Percentiles rank a stretch among this genome's conserved stretches.
Evolutionary conservation across 2,329 filamentous ascomycete species (phyloP).

Genomic region (Lomentospora prolificans): DNA sequence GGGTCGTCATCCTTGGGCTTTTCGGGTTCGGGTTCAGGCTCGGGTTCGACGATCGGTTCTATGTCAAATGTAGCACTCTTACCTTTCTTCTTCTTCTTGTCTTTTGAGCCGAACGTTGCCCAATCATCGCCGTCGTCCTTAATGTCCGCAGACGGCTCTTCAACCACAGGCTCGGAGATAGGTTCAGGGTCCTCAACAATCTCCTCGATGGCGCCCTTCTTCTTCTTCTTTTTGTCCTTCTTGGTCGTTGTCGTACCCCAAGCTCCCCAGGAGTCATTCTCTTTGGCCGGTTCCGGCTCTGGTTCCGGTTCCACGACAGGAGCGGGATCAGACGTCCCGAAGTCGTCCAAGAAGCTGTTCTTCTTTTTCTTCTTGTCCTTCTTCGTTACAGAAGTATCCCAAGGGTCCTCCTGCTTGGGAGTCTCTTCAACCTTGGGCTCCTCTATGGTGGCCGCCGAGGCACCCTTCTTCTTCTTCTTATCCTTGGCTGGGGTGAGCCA

Average conservation of each 20-base stretch:
- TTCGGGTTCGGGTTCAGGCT: slow-evolving; percentile 13
- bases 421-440: slow-evolving; percentile 18
- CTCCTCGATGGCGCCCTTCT: slow-evolving; percentile 9
- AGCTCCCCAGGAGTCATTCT: slow-evolving; percentile 21
- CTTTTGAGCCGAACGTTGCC: not conserved
- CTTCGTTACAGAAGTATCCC: slow-evolving; percentile 20
- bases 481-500: slow-evolving; percentile 17
- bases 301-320: slow-evolving; percentile 12
- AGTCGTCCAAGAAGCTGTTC: slow-evolving; percentile 16
- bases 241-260: slow-evolving; percentile 19
- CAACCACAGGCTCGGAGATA: slow-evolving; percentile 1
- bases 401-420: slow-evolving; percentile 21
- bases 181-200: slow-evolving; percentile 11
- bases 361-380: slow-evolving; percentile 25
- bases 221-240: slow-evolving; percentile 22
- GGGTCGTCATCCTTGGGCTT: slow-evolving; percentile 11
- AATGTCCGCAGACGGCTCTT: not conserved
- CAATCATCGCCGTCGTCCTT: not conserved
- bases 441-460: slow-evolving; percentile 16
- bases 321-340: slow-evolving; percentile 7
- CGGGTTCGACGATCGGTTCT: slow-evolving; percentile 13
- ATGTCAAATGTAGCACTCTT: slow-evolving; percentile 14
- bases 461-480: slow-evolving; percentile 28
- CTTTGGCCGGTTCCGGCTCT: slow-evolving; percentile 15
- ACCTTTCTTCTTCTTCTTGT: slow-evolving; percentile 23